Conservation (phyloP, 257 asterid species). For the Linderniella brevidens region DNA sequence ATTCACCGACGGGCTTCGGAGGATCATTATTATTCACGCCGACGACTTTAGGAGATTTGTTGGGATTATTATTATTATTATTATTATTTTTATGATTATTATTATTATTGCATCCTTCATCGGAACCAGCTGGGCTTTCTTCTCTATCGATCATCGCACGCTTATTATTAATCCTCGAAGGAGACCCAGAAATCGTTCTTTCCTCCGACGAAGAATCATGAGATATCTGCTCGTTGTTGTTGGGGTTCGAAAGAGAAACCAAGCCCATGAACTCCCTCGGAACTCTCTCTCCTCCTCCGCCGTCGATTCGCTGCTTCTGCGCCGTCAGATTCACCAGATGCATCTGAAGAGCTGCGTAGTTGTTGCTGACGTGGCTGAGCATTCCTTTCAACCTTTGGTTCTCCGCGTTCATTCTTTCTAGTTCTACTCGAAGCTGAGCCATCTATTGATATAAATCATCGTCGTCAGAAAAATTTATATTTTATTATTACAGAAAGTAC, state of each 20-base stretch:
- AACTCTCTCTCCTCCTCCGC: constrained; percentile 10
- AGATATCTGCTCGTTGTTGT: constrained; percentile 25
- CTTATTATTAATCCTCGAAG: background rate
- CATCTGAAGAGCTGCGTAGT: constrained; percentile 44
- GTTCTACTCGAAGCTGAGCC: constrained; percentile 42
- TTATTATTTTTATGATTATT: too few relatives aligned
- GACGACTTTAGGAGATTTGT: too few relatives aligned
- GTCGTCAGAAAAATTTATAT: background rate
- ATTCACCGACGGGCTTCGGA: constrained; percentile 28
- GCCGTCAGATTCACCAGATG: constrained; percentile 29
- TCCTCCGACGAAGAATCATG: constrained; percentile 67
- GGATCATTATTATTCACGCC: constrained; percentile 1
- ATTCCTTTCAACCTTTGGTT: constrained; percentile 60
- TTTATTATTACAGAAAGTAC: background rate
- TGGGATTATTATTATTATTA: too few relatives aligned
- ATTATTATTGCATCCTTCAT: constrained; percentile 18
- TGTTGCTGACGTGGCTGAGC: constrained; percentile 51
- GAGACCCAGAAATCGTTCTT: constrained; percentile 59
- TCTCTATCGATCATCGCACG: constrained; percentile 17
- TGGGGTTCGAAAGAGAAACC: constrained; percentile 15
- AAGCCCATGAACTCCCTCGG: constrained; percentile 58
- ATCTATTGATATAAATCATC: constrained; percentile 15
- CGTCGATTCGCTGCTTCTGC: background rate
- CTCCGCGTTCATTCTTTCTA: constrained; percentile 50
- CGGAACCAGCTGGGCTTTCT: constrained; percentile 58